Evolutionary conservation across 2,329 filamentous ascomycete species (phyloP).

Genomic region (Simplicillium aogashimaense): DNA sequence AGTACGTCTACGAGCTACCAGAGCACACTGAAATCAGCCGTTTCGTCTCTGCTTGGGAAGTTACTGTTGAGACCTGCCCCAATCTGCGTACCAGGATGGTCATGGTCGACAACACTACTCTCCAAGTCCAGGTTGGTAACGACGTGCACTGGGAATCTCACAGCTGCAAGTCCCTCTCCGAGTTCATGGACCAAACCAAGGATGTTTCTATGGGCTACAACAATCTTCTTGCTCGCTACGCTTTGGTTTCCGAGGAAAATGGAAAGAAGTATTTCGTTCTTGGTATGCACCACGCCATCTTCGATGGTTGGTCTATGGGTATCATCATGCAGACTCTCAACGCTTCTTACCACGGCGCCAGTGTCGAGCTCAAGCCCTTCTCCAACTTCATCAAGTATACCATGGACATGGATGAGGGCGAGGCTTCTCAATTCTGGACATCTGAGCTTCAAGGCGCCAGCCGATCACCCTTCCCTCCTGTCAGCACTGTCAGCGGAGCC

Average conservation of each 20-base stretch:
- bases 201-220: too few species aligned
- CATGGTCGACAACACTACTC: slow-evolving; percentile 23
- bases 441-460: slow-evolving; percentile 25
- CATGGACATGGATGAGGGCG: slow-evolving; percentile 15
- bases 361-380: slow-evolving; percentile 20
- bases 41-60: slow-evolving; percentile 6
- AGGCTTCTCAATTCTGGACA: slow-evolving; percentile 22
- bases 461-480: slow-evolving; percentile 27
- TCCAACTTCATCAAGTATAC: slow-evolving; percentile 31
- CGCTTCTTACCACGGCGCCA: slow-evolving; percentile 6
- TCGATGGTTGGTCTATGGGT: slow-evolving; percentile 7
- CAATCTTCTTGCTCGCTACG: slow-evolving; percentile 22
- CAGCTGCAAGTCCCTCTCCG: not conserved
- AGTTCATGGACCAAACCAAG: too few species aligned
- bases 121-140: slow-evolving; percentile 27
- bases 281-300: slow-evolving; percentile 8
- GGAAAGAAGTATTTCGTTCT: slow-evolving; percentile 1
- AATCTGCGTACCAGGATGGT: slow-evolving; percentile 22
- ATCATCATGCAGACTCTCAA: slow-evolving; percentile 4
- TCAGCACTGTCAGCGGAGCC: slow-evolving; percentile 35
- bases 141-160: slow-evolving; percentile 18
- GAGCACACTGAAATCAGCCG: slow-evolving; percentile 1
- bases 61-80: slow-evolving; percentile 2
- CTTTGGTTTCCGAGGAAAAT: slow-evolving; percentile 6
- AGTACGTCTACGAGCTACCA: slow-evolving; percentile 1